phyloP scores from a whole-genome alignment of 225 moss, liverwort and hornwort genomes.

The Asterella californica region DNA sequence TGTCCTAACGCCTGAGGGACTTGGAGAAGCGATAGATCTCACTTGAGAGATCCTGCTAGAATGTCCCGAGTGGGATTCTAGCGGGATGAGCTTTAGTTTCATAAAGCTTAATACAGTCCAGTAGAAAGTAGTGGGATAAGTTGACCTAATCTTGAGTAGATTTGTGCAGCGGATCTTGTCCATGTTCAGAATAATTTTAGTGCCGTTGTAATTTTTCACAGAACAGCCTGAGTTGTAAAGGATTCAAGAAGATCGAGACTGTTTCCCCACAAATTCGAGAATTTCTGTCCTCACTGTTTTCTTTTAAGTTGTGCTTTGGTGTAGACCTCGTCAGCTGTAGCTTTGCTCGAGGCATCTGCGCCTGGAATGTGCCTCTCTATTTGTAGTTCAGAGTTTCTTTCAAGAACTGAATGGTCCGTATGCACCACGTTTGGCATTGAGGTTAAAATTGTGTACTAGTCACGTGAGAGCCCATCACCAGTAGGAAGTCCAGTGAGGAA shows the following conservation, averaged over 20 bases:
- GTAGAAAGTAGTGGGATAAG: neutral
- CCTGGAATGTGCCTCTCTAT: neutral
- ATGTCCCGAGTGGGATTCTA: slow-evolving; percentile 5
- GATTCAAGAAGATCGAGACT: neutral
- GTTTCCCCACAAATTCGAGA: neutral
- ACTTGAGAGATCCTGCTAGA: no score
- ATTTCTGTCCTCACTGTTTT: neutral
- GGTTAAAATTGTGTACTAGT: no score
- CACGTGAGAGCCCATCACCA: neutral
- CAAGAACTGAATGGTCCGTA: neutral
- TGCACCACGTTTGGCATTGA: neutral
- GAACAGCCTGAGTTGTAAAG: slow-evolving; percentile 13
- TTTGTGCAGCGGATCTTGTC: slow-evolving; percentile 25
- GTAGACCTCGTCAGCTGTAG: neutral
- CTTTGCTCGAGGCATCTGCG: neutral
- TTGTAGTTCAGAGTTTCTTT: neutral
- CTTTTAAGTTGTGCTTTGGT: neutral
- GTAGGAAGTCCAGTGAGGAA: neutral
- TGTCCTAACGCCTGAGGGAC: slow-evolving; percentile 9
- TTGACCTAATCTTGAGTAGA: slow-evolving; percentile 20
- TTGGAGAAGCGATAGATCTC: slow-evolving; percentile 9
- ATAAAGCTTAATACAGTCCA: neutral
- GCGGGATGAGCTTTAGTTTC: slow-evolving; percentile 6
- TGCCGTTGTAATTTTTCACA: neutral
- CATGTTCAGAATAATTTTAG: slow-evolving; percentile 9